Conservation (phyloP, 169 alveolate genomes). For the Perkinsus olseni region DNA sequence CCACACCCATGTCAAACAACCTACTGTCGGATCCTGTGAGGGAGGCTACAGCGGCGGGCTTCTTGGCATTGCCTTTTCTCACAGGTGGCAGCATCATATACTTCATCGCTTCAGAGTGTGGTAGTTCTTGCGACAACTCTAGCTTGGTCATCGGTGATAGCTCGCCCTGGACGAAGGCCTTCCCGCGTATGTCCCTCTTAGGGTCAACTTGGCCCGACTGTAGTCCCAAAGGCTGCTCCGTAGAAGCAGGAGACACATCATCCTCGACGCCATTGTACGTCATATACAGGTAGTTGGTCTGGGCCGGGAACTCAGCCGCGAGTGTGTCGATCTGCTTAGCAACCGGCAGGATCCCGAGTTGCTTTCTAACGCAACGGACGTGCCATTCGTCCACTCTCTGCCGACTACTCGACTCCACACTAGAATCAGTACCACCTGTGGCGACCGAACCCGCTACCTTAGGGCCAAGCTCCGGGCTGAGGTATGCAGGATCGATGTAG, state of each 20-base stretch:
- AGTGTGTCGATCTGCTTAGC: conserved; percentile 71
- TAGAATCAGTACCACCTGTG: background rate
- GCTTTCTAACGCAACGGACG: conserved; percentile 47
- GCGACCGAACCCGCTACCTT: conserved; percentile 19
- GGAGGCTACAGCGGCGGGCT: background rate
- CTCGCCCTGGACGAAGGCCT: background rate
- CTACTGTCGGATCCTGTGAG: conserved; percentile 9
- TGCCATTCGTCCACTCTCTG: conserved; percentile 40
- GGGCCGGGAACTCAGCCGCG: conserved; percentile 78
- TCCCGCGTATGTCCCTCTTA: background rate
- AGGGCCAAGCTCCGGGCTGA: background rate
- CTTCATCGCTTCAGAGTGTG: background rate
- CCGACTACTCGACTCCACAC: background rate
- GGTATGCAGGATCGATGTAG: background rate
- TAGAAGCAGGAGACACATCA: conserved; percentile 53
- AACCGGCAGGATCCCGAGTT: conserved; percentile 46
- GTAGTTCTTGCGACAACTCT: background rate
- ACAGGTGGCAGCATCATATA: background rate
- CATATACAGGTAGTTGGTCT: conserved; percentile 67
- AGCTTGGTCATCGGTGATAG: background rate
- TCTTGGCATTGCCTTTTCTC: background rate
- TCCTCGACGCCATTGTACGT: conserved; percentile 66
- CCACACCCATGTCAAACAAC: conserved; percentile 10
- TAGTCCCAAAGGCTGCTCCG: conserved; percentile 6
- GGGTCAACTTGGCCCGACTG: background rate